A percentile compares a stretch with the other conserved stretches of the same genome.
phyloP scores from a whole-genome alignment of 257 asterid species.

The Solanum pinnatisectum region DNA sequence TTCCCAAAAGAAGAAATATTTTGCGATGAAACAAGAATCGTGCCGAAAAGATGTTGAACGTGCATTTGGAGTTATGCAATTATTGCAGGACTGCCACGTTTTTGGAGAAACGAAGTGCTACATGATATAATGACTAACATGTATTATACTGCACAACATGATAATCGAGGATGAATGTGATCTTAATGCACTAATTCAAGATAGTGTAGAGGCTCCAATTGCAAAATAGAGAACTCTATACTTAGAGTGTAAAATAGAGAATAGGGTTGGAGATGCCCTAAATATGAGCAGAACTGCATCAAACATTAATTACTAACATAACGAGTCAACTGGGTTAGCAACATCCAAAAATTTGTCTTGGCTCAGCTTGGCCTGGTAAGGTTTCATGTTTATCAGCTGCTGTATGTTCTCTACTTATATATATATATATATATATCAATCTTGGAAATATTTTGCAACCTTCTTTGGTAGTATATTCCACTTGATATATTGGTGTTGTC shows the following conservation, averaged over 20 bases:
- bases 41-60: not conserved
- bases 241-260: too few species aligned
- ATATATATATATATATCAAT: not conserved
- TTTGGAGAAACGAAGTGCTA: not conserved
- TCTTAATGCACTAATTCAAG: not conserved
- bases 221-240: too few species aligned
- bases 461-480: not conserved
- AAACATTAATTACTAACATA: not conserved
- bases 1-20: not conserved
- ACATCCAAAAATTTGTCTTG: not conserved
- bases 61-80: not conserved
- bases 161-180: not conserved
- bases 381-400: not conserved
- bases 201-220: not conserved
- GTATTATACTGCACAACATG: too few species aligned
- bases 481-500: not conserved
- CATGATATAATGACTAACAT: too few species aligned
- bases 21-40: not conserved
- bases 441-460: not conserved
- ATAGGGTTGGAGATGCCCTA: too few species aligned
- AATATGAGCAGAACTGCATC: too few species aligned
- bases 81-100: not conserved
- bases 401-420: not conserved
- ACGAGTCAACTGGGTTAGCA: not conserved
- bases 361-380: not conserved